Percentiles rank a stretch among this genome's conserved stretches.
Evolutionary conservation across 1,284 basidiomycete species (phyloP).

Genomic region (Austroboletus niveus): DNA sequence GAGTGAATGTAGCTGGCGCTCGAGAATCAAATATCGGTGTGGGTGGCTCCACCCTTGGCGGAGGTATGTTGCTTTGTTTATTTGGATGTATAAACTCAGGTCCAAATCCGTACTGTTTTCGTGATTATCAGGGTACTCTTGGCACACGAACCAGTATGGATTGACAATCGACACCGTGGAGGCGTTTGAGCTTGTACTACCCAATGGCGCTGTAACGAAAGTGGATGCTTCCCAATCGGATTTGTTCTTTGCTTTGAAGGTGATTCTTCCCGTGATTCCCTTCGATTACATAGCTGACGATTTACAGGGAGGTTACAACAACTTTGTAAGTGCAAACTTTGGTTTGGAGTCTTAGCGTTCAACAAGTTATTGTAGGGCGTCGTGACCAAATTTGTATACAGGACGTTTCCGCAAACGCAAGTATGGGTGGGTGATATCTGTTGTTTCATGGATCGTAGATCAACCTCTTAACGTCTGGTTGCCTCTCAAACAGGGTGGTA

Average conservation of each 20-base stretch:
- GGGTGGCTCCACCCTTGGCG: constrained; percentile 38
- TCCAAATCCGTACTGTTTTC: background rate
- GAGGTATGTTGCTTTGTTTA: constrained; percentile 15
- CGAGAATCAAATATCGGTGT: constrained; percentile 49
- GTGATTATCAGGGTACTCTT: constrained; percentile 47
- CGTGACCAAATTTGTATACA: constrained; percentile 56
- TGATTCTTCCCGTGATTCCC: constrained; percentile 8
- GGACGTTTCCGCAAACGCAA: constrained; percentile 50
- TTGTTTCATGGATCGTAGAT: background rate
- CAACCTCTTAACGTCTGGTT: background rate
- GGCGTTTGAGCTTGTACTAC: constrained; percentile 46
- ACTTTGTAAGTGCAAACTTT: constrained; percentile 46
- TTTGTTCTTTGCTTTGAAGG: constrained; percentile 51
- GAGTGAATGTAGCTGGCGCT: constrained; percentile 43
- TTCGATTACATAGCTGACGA: constrained; percentile 9
- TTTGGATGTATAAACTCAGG: constrained; percentile 2
- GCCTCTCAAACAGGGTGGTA: constrained; percentile 46
- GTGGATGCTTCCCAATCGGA: constrained; percentile 41
- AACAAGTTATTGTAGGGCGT: constrained; percentile 47
- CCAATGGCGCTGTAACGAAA: constrained; percentile 40
- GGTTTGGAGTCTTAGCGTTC: background rate
- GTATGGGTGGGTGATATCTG: constrained; percentile 49
- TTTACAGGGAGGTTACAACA: constrained; percentile 56
- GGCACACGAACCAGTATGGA: constrained; percentile 51
- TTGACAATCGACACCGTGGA: constrained; percentile 50